phyloP scores from a whole-genome alignment of 495 filamentous ascomycete species.

The Apodospora peruviana region DNA sequence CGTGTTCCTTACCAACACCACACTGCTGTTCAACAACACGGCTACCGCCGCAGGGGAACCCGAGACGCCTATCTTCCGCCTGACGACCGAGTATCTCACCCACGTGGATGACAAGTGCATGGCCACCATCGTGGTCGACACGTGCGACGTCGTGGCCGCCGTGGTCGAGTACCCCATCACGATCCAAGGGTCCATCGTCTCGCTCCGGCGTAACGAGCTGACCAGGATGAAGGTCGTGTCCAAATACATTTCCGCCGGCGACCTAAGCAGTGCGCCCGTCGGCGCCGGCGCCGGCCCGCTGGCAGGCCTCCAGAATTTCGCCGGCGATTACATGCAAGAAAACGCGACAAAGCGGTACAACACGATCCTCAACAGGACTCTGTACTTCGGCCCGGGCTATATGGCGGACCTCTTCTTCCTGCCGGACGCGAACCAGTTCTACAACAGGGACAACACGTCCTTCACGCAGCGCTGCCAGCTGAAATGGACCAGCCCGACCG shows the following conservation, averaged over 20 bases:
- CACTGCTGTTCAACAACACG: background rate
- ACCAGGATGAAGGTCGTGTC: background rate
- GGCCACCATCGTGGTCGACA: constrained; percentile 2
- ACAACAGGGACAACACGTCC: no score
- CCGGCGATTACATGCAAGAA: background rate
- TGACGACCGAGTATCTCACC: background rate
- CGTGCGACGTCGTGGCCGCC: constrained; percentile 9
- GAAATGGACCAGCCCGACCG: constrained; percentile 1
- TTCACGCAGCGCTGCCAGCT: background rate
- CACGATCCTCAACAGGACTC: background rate
- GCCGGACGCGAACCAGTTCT: background rate
- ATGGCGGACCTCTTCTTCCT: background rate
- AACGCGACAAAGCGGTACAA: constrained; percentile 3
- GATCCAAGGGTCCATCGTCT: constrained; percentile 7
- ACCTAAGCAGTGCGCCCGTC: background rate
- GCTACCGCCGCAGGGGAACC: background rate
- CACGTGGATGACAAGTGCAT: constrained; percentile 4
- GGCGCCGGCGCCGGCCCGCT: background rate
- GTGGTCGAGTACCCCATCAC: constrained; percentile 11
- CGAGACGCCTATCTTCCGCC: no score
- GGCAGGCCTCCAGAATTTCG: background rate
- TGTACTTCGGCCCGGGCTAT: background rate
- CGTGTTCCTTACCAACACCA: constrained; percentile 7
- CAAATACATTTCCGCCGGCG: background rate
- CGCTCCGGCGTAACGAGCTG: background rate